These are phyloP conservation scores for Porogramme epimiltina DNA, from an alignment of 1,284 basidiomycete species.

Conservation along the genomic window DNA sequence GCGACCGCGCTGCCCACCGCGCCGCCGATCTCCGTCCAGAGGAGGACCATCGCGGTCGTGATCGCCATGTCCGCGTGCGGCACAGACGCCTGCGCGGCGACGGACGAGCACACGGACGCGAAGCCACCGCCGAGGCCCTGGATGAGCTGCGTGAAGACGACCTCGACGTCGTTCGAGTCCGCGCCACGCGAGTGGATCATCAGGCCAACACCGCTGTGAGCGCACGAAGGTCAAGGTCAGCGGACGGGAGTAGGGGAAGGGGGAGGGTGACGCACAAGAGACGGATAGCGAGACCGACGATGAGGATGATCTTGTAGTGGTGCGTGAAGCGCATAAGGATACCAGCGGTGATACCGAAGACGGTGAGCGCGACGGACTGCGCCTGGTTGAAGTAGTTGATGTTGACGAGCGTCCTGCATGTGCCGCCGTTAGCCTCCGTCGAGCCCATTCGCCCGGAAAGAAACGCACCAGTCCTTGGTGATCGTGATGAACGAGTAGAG, in stretches of 20 bases:
- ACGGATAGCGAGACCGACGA: slow-evolving; percentile 69
- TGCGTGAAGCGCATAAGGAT: slow-evolving; percentile 53
- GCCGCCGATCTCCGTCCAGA: slow-evolving; percentile 80
- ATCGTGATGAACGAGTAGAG: slow-evolving; percentile 63
- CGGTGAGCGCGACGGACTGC: slow-evolving; percentile 62
- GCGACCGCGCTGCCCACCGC: slow-evolving; percentile 70
- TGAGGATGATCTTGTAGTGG: slow-evolving; percentile 65
- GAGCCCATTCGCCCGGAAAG: too few species aligned
- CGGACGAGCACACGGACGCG: slow-evolving; percentile 68
- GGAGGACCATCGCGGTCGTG: slow-evolving; percentile 79
- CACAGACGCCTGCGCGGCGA: slow-evolving; percentile 80
- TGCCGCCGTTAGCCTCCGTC: slow-evolving; percentile 37
- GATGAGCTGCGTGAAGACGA: slow-evolving; percentile 73
- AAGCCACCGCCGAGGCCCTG: slow-evolving; percentile 83
- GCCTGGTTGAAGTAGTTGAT: slow-evolving; percentile 57
- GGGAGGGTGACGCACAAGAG: slow-evolving; percentile 39
- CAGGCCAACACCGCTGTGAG: slow-evolving; percentile 58
- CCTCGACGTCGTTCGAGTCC: slow-evolving; percentile 56
- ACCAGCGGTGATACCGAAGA: slow-evolving; percentile 68
- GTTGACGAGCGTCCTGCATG: slow-evolving; percentile 49
- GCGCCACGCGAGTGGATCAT: slow-evolving; percentile 77
- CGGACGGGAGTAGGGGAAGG: not conserved
- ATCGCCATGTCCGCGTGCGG: slow-evolving; percentile 78
- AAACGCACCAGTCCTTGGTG: slow-evolving; percentile 65
- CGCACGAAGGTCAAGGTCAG: not conserved